Conservation (phyloP, 305 asterid genomes). For the Fraxinus angustifolia region DNA sequence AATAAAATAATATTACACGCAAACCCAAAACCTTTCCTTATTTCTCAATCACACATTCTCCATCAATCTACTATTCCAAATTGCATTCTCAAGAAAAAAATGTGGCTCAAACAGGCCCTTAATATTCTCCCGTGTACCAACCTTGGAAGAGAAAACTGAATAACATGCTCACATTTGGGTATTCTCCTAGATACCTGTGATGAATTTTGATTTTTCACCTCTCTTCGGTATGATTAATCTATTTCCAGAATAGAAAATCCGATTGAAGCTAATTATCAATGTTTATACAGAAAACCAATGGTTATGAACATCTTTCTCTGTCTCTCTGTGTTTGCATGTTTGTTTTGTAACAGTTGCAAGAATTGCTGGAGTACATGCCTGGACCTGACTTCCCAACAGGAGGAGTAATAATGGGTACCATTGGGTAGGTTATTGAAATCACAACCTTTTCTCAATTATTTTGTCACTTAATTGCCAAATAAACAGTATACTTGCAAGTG, state of each 20-base stretch:
- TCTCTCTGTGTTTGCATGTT: neutral
- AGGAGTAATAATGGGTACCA: constrained; percentile 90
- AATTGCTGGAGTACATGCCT: constrained; percentile 93
- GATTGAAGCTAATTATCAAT: neutral
- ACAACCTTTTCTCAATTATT: constrained; percentile 4
- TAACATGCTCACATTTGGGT: neutral
- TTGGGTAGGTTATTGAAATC: constrained; percentile 55
- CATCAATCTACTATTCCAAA: no score
- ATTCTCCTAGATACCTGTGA: neutral
- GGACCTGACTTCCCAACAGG: constrained; percentile 99
- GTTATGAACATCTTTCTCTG: constrained; percentile 4
- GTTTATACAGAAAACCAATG: constrained; percentile 1
- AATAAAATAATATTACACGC: neutral
- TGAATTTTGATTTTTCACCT: neutral
- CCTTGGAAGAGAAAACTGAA: neutral
- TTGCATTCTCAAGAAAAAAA: neutral
- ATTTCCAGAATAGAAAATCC: neutral
- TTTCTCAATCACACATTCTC: neutral
- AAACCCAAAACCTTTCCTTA: no score
- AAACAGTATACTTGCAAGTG: neutral
- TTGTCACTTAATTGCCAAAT: constrained; percentile 12
- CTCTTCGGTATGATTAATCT: constrained; percentile 12
- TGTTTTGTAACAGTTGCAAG: constrained; percentile 64
- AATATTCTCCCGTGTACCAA: neutral
- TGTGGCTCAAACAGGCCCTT: neutral